Evolutionary conservation across 352 stramenopile species (phyloP), one percentile per base, ranked within the genome.

Genomic region (Globisporangium emineosum): DNA sequence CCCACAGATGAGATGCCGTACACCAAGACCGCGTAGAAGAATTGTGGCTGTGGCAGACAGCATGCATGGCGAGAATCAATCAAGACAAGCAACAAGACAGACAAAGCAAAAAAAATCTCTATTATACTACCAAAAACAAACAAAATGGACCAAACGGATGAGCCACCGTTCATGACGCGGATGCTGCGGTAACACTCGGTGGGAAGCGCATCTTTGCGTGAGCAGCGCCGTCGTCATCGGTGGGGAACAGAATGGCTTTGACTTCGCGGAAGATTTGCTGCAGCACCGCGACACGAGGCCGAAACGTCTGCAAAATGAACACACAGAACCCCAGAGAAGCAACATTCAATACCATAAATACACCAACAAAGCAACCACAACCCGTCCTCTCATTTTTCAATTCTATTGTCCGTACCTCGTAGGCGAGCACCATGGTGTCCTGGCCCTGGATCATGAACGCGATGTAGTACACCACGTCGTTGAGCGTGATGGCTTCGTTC

Each of bases 401-500:
- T 47, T 42, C 12, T n/a, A 5, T 63, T 12, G 40, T 47, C 37
- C 67, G 57, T 54, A 93, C 86, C 81, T 95, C 75, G 65, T 91
- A 96, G 3, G 83, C 75, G 21, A 94, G 65, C 57, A 91, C 66
- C 84, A 94, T 94, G 23, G 78, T 67, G 27, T 73, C 68, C 47
- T 89, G 70, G 21, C 75, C 76, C 21, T 90, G 59, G n/a, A 91
- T 70, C 78, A 92, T 82, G 43, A 96, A 81, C 15, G 86, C 87
- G 35, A 96, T 60, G 60, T 81, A 91, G 70, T 96, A 96, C 19
- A 93, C 80, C 0, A 94, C 87, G 51, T 85, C 79, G 23, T 73
- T 77, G 53, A 94, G 92, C 30, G 75, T 84, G 50, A 96, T 94
- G 4, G 77, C 83, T 64, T 96, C 87, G 64, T 93, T 93, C 67